Evolutionary conservation across 2,329 filamentous ascomycete genomes (phyloP).

Genomic region (Lasiodiplodia sp.): DNA sequence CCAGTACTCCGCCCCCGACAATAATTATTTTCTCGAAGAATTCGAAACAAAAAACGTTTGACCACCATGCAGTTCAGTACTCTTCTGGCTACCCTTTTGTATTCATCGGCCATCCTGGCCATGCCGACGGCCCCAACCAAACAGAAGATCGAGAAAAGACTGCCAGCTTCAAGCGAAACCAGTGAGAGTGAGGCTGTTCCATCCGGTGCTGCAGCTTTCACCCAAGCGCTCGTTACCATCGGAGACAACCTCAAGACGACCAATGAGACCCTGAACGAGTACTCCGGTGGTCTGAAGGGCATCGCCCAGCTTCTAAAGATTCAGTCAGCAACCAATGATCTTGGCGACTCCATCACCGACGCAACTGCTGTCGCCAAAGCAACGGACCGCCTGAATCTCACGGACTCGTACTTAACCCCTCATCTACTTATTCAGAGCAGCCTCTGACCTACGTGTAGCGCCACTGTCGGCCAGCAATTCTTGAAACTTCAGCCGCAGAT

Average conservation of each 20-base stretch:
- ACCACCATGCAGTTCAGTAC: conserved; percentile 10
- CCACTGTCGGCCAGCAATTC: conserved; percentile 21
- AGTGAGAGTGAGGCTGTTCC: not conserved
- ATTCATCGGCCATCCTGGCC: not conserved
- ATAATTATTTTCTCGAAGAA: not conserved
- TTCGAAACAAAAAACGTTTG: not conserved
- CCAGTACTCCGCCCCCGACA: not conserved
- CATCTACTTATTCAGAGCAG: fast-evolving
- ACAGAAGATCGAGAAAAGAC: not conserved
- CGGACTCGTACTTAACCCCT: conserved; percentile 7
- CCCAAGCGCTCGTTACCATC: conserved; percentile 1
- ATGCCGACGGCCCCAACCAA: not conserved
- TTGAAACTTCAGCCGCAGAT: conserved; percentile 12
- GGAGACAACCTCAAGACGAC: conserved; percentile 8
- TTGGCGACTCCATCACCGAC: conserved; percentile 11
- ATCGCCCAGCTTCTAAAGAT: conserved; percentile 23
- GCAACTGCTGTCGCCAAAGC: conserved; percentile 7
- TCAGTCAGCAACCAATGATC: not conserved
- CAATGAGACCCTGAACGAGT: conserved; percentile 12
- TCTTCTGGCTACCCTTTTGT: not conserved
- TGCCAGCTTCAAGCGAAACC: not conserved
- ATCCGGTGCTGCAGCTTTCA: not conserved
- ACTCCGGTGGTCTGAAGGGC: conserved; percentile 13
- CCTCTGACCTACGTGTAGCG: not conserved
- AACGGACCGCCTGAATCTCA: not conserved